These are phyloP conservation scores for Calocera viscosa DNA, from an alignment of 768 basidiomycete genomes.

Conservation along the genomic window DNA sequence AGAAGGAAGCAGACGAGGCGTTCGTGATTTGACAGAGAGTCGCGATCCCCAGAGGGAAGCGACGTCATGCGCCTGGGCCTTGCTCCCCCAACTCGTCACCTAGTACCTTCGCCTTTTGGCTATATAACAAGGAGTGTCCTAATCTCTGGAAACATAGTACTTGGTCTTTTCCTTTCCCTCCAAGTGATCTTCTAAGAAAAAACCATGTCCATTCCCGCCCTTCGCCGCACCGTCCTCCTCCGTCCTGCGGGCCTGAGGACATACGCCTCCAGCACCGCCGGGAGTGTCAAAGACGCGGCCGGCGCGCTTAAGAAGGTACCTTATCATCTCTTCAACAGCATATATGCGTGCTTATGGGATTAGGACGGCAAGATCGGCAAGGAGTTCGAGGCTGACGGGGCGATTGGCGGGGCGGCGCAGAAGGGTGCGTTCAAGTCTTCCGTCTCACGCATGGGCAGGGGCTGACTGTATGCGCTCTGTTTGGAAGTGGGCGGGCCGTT, in stretches of 20 bases:
- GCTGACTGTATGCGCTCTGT: background rate
- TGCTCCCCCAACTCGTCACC: background rate
- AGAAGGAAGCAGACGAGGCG: background rate
- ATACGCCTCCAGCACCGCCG: background rate
- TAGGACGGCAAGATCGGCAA: background rate
- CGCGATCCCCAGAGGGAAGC: background rate
- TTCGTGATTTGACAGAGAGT: background rate
- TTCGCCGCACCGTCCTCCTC: slow-evolving; percentile 2
- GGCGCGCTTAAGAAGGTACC: background rate
- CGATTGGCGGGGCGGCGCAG: background rate
- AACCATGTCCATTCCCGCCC: background rate
- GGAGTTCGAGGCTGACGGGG: slow-evolving; percentile 7
- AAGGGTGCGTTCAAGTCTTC: background rate
- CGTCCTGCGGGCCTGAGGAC: background rate
- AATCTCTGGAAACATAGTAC: too few relatives aligned
- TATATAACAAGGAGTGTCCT: background rate
- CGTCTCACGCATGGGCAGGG: background rate
- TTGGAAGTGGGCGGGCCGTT: slow-evolving; percentile 4
- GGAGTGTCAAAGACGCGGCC: slow-evolving; percentile 1
- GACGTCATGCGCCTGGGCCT: background rate
- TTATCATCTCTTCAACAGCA: background rate
- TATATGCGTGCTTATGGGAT: background rate
- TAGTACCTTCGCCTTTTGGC: background rate
- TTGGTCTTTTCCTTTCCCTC: too few relatives aligned
- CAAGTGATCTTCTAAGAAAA: too few relatives aligned